Conservation (phyloP, 2,329 filamentous ascomycete genomes). For the Penicillium frequentans region DNA sequence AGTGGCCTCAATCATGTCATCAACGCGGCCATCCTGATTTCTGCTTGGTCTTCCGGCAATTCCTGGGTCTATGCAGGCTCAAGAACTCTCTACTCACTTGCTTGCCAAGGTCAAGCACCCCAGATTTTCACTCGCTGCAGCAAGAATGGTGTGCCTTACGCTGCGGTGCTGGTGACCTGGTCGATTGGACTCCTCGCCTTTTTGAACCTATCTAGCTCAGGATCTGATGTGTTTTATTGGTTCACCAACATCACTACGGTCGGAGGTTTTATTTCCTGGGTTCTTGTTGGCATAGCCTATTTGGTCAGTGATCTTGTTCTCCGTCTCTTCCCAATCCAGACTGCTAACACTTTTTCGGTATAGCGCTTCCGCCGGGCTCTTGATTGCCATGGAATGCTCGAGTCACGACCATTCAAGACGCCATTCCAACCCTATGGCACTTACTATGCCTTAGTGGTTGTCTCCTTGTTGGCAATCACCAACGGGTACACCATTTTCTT, state of each 20-base stretch:
- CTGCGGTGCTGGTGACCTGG: slow-evolving; percentile 45
- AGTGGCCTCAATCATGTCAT: slow-evolving; percentile 67
- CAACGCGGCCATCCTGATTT: slow-evolving; percentile 72
- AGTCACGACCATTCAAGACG: slow-evolving; percentile 52
- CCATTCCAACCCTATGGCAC: slow-evolving; percentile 54
- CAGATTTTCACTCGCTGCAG: slow-evolving; percentile 43
- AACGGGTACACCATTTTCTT: slow-evolving; percentile 59
- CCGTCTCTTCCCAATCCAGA: slow-evolving; percentile 40
- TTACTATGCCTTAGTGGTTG: slow-evolving; percentile 51
- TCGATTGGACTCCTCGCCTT: slow-evolving; percentile 34
- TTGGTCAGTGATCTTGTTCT: slow-evolving; percentile 36
- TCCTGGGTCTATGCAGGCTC: slow-evolving; percentile 59
- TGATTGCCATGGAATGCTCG: slow-evolving; percentile 45
- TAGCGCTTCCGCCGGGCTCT: slow-evolving; percentile 56
- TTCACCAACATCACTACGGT: slow-evolving; percentile 43
- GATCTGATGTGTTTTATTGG: slow-evolving; percentile 43
- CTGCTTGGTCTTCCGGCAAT: slow-evolving; percentile 68
- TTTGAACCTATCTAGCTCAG: slow-evolving; percentile 37
- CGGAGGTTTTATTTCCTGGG: slow-evolving; percentile 40
- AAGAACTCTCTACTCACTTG: slow-evolving; percentile 52
- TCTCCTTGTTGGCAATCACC: slow-evolving; percentile 53
- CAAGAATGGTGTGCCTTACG: slow-evolving; percentile 54
- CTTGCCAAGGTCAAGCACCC: slow-evolving; percentile 41
- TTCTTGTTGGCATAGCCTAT: slow-evolving; percentile 47
- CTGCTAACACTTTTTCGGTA: slow-evolving; percentile 16